Evolutionary conservation across 495 filamentous ascomycete genomes (phyloP), one percentile per base, ranked within the genome.

Genomic region (Penicillium cataractarum): DNA sequence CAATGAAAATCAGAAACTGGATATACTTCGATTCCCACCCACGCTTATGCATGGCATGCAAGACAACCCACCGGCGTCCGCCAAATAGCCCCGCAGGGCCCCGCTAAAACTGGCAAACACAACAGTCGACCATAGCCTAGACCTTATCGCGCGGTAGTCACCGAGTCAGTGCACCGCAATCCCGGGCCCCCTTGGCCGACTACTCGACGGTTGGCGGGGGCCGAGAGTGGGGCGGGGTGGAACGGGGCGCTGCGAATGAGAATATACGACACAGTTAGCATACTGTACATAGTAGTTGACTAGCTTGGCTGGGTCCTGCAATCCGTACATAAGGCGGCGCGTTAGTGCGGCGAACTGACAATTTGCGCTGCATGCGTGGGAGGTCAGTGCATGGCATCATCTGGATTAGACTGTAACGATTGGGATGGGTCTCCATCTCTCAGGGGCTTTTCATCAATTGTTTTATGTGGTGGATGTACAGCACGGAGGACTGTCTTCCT

Each of bases 291-390:
- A n/a, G n/a, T n/a, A n/a, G n/a, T n/a, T n/a, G n/a, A n/a, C n/a
- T 58, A 44, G 64, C 53, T 56, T 69, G 52, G 27, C n/a, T n/a
- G 56, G 52, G 58, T 22, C 58, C 68, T 46, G 63, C 61, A 59
- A 63, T 57, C 46, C 61, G 58, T 66, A 60, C 69, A 69, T 65
- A 53, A 57, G 64, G 35, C 58, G 40, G 19, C 66, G 66, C 69
- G 65, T 65, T 71, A 67, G 69, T 65, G 66, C 69, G 66, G 69
- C 64, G 66, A 71, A 69, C 57, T 71, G 66, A 71, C 66, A 63
- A 63, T 68, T 50, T 54, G 37, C 63, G 58, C 51, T 65, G 64
- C 60, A 65, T 61, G 42, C 13, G 32, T 52, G 32, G 46, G 59
- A 57, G 69, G 69, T 69, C 69, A 67, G 59, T 67, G 67, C 70